Evolutionary conservation across 208 protist genomes (phyloP).

Genomic region (Porcisia deanei): DNA sequence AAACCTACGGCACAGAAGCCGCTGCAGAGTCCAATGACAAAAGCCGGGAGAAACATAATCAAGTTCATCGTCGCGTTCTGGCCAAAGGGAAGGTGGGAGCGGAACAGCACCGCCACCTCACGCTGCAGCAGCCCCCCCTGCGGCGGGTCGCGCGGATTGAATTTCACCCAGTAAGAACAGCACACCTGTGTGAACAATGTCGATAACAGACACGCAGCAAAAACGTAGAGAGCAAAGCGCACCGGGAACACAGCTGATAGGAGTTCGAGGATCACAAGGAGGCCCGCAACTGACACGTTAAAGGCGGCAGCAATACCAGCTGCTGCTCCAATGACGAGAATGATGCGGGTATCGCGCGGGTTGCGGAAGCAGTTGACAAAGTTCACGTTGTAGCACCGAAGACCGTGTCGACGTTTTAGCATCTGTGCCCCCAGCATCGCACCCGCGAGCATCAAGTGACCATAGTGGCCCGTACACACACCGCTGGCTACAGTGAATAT

Average conservation of each 20-base stretch:
- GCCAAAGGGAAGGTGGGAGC: constrained; percentile 39
- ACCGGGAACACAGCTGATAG: constrained; percentile 51
- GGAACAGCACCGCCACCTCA: constrained; percentile 37
- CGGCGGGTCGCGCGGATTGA: constrained; percentile 34
- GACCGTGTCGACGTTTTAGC: constrained; percentile 36
- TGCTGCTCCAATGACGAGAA: constrained; percentile 53
- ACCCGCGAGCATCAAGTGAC: constrained; percentile 43
- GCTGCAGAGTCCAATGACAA: constrained; percentile 41
- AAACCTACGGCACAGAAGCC: constrained; percentile 40
- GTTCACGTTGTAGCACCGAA: constrained; percentile 48
- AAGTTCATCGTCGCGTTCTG: constrained; percentile 50
- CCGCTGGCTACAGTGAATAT: constrained; percentile 48
- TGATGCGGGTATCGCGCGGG: constrained; percentile 48
- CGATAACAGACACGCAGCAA: constrained; percentile 54
- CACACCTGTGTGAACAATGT: constrained; percentile 49
- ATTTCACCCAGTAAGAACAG: constrained; percentile 48
- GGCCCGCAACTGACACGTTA: constrained; percentile 52
- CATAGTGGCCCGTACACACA: constrained; percentile 50
- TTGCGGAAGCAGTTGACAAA: constrained; percentile 66
- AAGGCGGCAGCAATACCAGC: constrained; percentile 52
- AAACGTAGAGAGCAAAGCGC: constrained; percentile 61
- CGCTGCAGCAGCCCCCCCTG: constrained; percentile 34
- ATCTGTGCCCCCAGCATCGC: constrained; percentile 58
- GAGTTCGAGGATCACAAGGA: constrained; percentile 59
- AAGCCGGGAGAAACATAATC: constrained; percentile 41